A percentile compares a stretch with the other conserved stretches of the same genome.
phyloP scores from a whole-genome alignment of 306 rosid species.

The Citrullus amarus region DNA sequence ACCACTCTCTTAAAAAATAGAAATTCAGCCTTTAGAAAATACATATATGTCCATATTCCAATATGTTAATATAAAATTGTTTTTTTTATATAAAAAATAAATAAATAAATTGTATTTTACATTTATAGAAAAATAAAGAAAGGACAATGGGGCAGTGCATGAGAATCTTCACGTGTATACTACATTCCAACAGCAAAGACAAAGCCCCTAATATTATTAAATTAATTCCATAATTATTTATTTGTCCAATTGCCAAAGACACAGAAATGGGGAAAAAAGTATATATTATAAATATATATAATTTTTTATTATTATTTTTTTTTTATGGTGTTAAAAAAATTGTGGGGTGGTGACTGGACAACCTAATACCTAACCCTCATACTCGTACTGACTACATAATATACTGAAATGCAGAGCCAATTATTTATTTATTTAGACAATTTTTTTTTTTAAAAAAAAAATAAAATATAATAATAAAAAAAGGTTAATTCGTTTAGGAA shows the following conservation, averaged over 20 bases:
- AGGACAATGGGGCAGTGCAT: conserved; percentile 4
- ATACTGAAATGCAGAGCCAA: conserved; percentile 1
- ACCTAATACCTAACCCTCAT: conserved; percentile 12
- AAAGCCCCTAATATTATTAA: not conserved
- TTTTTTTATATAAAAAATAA: too few relatives aligned
- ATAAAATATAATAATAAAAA: not conserved
- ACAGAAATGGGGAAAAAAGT: not conserved
- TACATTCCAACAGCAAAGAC: conserved; percentile 10
- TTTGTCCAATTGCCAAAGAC: not conserved
- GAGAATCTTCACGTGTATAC: conserved; percentile 11
- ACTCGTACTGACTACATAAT: conserved; percentile 7
- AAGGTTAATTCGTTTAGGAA: not conserved
- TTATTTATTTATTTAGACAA: not conserved
- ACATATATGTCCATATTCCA: not conserved
- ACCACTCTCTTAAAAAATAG: not conserved
- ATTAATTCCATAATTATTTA: not conserved
- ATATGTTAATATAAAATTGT: not conserved
- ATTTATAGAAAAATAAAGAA: not conserved
- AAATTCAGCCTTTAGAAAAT: not conserved
- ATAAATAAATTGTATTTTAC: not conserved
- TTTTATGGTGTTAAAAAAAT: not conserved
- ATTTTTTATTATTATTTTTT: too few relatives aligned
- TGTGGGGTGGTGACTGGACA: not conserved
- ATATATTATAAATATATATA: not conserved
- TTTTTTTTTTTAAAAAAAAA: not conserved